Evolutionary conservation across 768 basidiomycete species (phyloP), one percentile per base, ranked within the genome.

Genomic region (Hysterangium stoloniferum): DNA sequence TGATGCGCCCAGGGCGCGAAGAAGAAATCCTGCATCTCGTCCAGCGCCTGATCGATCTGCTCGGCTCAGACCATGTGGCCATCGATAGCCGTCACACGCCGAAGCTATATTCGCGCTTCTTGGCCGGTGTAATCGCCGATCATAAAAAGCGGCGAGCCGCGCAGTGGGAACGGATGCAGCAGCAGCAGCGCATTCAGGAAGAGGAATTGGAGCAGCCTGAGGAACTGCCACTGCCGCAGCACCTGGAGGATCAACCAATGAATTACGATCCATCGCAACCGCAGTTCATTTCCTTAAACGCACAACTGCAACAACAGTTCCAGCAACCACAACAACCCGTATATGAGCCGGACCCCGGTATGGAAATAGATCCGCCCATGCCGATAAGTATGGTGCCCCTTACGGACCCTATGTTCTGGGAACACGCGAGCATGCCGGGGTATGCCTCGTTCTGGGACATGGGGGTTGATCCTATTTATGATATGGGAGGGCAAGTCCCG

Each of bases 81-180:
- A 85, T 89, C 44, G 87, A 90, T 58, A 84, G 86, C 57, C 76
- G 82, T 12, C 87, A 90, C 60, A 86, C 85, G 0, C 87, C 86
- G 1, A 82, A 79, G 56, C 69, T 89, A 29, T 87, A 89, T 58
- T 84, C 87, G 11, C 78, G 85, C 12, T 90, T 90, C 71, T 73
- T 90, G 6, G 78, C 82, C 0, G 73, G 80, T n/a, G 68, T 89
- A 24, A 68, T 90, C 17, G 76, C 78, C 27, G 76, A 76, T 49
- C 53, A 56, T 32, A 57, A 53, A 20, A 12, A 12, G 5, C 8
- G 28, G n/a, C n/a, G 37, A 40, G 38, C 35, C 2, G 28, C n/a
- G 22, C 13, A 20, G 35, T 38, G 11, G 33, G 22, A 36, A 4
- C 38, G 9, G 6, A 22, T 20, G 27, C 20, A 25, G 17, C 20